These are phyloP conservation scores for Cadophora sp. DNA, from an alignment of 2,329 filamentous ascomycete species.

Conservation along the genomic window DNA sequence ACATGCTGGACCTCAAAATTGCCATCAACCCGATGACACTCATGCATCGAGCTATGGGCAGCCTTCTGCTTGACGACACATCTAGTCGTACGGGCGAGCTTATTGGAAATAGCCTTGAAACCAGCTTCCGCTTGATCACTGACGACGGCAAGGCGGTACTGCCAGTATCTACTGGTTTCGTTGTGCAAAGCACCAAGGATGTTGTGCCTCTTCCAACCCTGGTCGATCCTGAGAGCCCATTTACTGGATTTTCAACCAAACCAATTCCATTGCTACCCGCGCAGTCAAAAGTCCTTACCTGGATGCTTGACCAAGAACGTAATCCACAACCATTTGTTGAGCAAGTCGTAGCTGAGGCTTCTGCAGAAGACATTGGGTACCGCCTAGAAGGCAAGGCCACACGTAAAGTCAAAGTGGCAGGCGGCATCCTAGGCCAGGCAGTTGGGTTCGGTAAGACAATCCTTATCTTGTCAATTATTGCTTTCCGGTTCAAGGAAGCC, in stretches of 20 bases:
- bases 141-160: constrained; percentile 45
- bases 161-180: background rate
- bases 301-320: constrained; percentile 65
- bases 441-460: constrained; percentile 74
- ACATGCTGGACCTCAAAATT: constrained; percentile 48
- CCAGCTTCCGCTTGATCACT: constrained; percentile 55
- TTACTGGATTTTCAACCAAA: background rate
- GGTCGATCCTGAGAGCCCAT: background rate
- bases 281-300: constrained; percentile 61
- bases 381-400: constrained; percentile 61
- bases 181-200: constrained; percentile 13
- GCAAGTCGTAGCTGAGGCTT: constrained; percentile 62
- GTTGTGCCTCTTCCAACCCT: background rate
- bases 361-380: constrained; percentile 58
- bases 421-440: constrained; percentile 68
- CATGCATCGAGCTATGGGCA: constrained; percentile 48
- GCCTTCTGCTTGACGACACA: constrained; percentile 4
- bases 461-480: constrained; percentile 57
- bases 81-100: constrained; percentile 18
- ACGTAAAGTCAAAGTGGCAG: constrained; percentile 51
- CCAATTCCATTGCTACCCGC: constrained; percentile 40
- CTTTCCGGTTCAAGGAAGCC: background rate
- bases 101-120: constrained; percentile 33
- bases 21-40: constrained; percentile 50
- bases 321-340: constrained; percentile 56